Evolutionary conservation across 441 rosid genomes (phyloP), one percentile per base, ranked within the genome.

Genomic region (Syzygium syzygioides): DNA sequence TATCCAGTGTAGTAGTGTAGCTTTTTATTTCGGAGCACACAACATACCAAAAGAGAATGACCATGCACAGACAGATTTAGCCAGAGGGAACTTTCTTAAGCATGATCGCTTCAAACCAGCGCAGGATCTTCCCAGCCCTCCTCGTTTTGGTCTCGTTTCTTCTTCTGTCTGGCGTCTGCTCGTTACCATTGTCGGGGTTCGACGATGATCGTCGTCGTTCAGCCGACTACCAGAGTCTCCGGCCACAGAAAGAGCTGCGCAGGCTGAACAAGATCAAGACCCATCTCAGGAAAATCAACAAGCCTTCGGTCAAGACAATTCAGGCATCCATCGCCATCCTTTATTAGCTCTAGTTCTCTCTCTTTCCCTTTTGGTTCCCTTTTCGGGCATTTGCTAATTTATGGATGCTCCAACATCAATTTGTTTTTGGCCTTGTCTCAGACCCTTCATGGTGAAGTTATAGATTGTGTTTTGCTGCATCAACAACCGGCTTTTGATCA

Each of bases 391-490:
- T 19, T 20, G 50, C 80, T 71, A 5, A 71, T 34, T 20, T 20
- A 11, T 71, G 80, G 8, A 71, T 20, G 80, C 80, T 50, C 18
- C n/a, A 1, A 85, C 48, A 56, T 53, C 28, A 50, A 59, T 41
- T 41, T 79, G 34, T 60, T 50, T 64, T 32, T 64, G 55, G 48
- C 55, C 85, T 85, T 55, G 84, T 76, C 52, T 79, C 90, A 88
- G 90, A 88, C 66, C 55, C 85, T 80, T n/a, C 84, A 64, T 54
- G 87, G 87, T 66, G 90, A 88, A 60, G 55, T 88, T 41, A 88
- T 88, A 88, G 90, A 88, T n/a, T 88, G 90, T 45, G 90, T 88
- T 23, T 32, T 85, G 64, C 86, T 76, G 62, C 90, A 88, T 54
- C 59, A 85, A 54, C 90, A 88, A 50, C 90, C 87, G 6, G 90